These are phyloP conservation scores for Hemerocallis citrina DNA, from an alignment of 106 monocot species.

Conservation along the genomic window DNA sequence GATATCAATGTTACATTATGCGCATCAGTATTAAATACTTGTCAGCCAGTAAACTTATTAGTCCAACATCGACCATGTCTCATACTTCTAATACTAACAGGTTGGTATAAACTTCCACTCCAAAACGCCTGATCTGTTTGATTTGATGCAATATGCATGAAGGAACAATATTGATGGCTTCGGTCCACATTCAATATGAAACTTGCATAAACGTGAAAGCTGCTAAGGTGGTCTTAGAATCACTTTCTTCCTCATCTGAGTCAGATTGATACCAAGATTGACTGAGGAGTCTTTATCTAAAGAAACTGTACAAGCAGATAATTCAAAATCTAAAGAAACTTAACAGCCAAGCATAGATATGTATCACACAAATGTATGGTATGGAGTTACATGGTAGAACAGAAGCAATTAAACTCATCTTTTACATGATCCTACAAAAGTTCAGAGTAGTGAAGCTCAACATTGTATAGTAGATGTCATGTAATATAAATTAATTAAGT, in stretches of 20 bases:
- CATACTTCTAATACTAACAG: no score
- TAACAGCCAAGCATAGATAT: not conserved
- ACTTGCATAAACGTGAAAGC: not conserved
- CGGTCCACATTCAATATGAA: not conserved
- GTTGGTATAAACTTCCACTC: no score
- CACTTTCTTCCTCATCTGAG: not conserved
- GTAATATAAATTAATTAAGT: not conserved
- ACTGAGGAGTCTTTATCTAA: not conserved
- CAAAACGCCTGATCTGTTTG: no score
- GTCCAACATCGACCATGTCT: no score
- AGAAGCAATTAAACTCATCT: not conserved
- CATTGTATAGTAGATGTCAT: no score
- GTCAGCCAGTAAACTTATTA: no score
- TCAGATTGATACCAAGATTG: not conserved
- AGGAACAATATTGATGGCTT: not conserved
- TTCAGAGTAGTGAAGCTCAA: not conserved
- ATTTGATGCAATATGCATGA: no score
- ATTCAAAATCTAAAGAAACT: not conserved
- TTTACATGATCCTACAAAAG: not conserved
- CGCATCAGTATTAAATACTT: no score
- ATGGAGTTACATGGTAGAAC: not conserved
- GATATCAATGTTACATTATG: no score
- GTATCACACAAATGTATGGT: not conserved
- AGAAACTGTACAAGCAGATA: not conserved
- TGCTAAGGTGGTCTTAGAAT: not conserved